phyloP scores from a whole-genome alignment of 176 grass and related monocot genomes.

The Carex myosuroides region DNA sequence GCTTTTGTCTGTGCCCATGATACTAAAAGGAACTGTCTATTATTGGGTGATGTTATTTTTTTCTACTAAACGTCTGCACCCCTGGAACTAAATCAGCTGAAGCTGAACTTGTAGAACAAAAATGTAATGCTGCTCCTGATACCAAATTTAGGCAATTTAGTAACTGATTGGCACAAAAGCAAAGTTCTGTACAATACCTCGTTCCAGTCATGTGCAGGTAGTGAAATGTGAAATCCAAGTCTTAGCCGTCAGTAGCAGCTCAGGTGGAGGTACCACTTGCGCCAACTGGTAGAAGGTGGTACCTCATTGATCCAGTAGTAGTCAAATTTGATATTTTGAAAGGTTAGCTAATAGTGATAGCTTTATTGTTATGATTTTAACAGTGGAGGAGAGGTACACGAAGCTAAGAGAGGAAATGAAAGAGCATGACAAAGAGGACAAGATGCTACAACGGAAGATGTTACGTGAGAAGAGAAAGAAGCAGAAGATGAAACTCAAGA shows the following conservation, averaged over 20 bases:
- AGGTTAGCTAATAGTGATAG: constrained; percentile 5
- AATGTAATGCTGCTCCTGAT: background rate
- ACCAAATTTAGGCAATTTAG: background rate
- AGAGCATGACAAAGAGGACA: constrained; percentile 82
- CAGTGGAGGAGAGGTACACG: constrained; percentile 61
- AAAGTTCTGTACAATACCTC: background rate
- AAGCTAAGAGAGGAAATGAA: constrained; percentile 70
- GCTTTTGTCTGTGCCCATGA: background rate
- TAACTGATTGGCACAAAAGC: background rate
- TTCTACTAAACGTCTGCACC: background rate
- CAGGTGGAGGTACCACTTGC: background rate
- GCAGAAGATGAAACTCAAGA: constrained; percentile 80
- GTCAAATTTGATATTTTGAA: background rate
- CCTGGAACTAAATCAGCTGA: background rate
- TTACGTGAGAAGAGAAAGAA: constrained; percentile 55
- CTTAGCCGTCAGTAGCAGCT: background rate
- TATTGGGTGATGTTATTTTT: background rate
- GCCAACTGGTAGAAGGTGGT: background rate
- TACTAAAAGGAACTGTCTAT: background rate
- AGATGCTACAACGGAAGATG: constrained; percentile 53
- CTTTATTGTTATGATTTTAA: background rate
- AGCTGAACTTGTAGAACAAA: background rate
- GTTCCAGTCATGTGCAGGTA: background rate
- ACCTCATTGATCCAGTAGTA: background rate
- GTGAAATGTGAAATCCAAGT: background rate